A percentile compares a stretch with the other conserved stretches of the same genome.
Evolutionary conservation across 352 stramenopile genomes (phyloP).

Genomic region (Phytophthora citrophthora): DNA sequence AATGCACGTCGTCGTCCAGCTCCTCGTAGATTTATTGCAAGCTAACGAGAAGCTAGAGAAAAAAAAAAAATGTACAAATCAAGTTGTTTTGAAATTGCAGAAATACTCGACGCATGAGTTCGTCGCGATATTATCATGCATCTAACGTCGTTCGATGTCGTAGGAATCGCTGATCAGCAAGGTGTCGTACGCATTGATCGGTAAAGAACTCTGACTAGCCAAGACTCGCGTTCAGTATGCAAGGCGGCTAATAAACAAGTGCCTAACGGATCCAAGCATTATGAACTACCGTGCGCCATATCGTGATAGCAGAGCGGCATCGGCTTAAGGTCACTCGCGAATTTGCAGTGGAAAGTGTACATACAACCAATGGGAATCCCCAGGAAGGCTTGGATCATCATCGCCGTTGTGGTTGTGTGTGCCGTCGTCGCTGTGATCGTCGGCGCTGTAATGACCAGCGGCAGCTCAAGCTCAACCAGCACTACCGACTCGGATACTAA

Average conservation of each 20-base stretch:
- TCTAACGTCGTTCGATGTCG: slow-evolving; percentile 1
- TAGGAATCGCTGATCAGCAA: slow-evolving; percentile 9
- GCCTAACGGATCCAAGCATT: slow-evolving; percentile 11
- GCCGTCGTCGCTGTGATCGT: slow-evolving; percentile 49
- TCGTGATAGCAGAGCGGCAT: not conserved
- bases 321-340: slow-evolving; percentile 9
- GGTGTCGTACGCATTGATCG: slow-evolving; percentile 17
- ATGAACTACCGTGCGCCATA: slow-evolving; percentile 2
- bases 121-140: not conserved
- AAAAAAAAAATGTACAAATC: too few species aligned
- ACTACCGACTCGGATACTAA: slow-evolving; percentile 18
- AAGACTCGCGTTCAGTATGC: slow-evolving; percentile 14
- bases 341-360: slow-evolving; percentile 11
- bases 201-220: slow-evolving; percentile 14
- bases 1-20: slow-evolving; percentile 29
- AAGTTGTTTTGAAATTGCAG: not conserved
- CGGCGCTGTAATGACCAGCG: slow-evolving; percentile 36
- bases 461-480: slow-evolving; percentile 25
- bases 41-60: not conserved
- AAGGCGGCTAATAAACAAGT: slow-evolving; percentile 10
- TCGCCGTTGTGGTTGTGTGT: slow-evolving; percentile 45
- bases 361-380: slow-evolving; percentile 11
- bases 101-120: not conserved
- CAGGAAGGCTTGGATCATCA: slow-evolving; percentile 38
- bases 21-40: slow-evolving; percentile 27